These are phyloP conservation scores for Gonapodya sp. DNA, from an alignment of 192 early-diverging fungal genomes.

Conservation along the genomic window DNA sequence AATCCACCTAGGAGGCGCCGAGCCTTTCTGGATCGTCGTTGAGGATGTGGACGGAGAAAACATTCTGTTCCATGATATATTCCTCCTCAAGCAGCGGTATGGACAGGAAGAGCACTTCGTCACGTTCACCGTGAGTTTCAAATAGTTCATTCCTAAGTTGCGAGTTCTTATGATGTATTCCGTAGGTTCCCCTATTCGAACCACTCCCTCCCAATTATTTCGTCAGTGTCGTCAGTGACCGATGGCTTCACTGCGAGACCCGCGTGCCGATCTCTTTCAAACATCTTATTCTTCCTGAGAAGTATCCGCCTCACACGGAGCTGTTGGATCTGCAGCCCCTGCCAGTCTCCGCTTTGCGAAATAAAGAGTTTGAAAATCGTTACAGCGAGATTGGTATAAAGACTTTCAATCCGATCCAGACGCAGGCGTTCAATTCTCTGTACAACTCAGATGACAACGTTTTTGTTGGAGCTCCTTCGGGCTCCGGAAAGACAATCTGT, in stretches of 20 bases:
- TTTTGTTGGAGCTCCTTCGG: constrained; percentile 85
- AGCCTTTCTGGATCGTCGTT: constrained; percentile 89
- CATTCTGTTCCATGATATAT: constrained; percentile 83
- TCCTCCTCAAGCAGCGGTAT: constrained; percentile 80
- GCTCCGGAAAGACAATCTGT: constrained; percentile 88
- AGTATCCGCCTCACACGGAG: constrained; percentile 89
- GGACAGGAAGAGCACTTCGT: constrained; percentile 73
- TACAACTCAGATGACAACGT: constrained; percentile 82
- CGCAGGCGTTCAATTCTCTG: constrained; percentile 84
- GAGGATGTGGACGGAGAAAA: constrained; percentile 89
- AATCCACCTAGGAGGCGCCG: constrained; percentile 62
- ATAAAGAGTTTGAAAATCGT: constrained; percentile 59
- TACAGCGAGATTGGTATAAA: constrained; percentile 41
- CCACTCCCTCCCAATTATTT: constrained; percentile 96
- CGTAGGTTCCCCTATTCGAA: constrained; percentile 67
- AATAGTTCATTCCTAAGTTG: not conserved
- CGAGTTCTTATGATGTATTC: not conserved
- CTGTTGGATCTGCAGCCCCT: constrained; percentile 89
- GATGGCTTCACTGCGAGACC: constrained; percentile 91
- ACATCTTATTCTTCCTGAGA: constrained; percentile 83
- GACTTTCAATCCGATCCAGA: constrained; percentile 91
- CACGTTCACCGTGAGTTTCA: constrained; percentile 53
- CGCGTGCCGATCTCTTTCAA: constrained; percentile 86
- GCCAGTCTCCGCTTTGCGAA: constrained; percentile 65
- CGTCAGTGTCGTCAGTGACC: constrained; percentile 82